A percentile compares a stretch with the other conserved stretches of the same genome.
These are phyloP conservation scores for Neofusicoccum parvum DNA, from an alignment of 2,329 filamentous ascomycete species.

Conservation along the genomic window DNA sequence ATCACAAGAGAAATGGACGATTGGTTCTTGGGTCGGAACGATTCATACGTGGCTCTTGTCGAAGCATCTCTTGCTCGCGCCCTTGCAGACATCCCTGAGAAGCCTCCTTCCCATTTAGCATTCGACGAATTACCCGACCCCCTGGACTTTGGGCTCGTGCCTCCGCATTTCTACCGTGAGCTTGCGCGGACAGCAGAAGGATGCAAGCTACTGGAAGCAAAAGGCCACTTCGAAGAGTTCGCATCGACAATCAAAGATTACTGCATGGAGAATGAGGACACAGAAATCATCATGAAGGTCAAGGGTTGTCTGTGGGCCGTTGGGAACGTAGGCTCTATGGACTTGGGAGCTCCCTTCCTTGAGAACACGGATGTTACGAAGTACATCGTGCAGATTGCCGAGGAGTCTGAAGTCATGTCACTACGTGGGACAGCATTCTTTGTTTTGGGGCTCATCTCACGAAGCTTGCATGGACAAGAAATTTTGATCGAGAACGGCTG, in stretches of 20 bases:
- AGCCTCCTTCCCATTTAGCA: constrained; percentile 50
- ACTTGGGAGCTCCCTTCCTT: constrained; percentile 90
- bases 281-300: constrained; percentile 85
- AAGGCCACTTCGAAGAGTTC: constrained; percentile 96
- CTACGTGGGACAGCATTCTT: constrained; percentile 96
- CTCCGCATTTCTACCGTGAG: constrained; percentile 97
- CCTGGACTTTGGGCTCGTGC: constrained; percentile 64
- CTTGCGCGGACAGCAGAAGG: constrained; percentile 90
- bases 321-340: constrained; percentile 97
- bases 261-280: constrained; percentile 80
- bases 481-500: constrained; percentile 88
- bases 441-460: constrained; percentile 86
- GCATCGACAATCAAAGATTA: constrained; percentile 84
- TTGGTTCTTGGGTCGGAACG: constrained; percentile 96
- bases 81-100: constrained; percentile 65
- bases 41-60: constrained; percentile 91
- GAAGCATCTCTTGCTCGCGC: constrained; percentile 92
- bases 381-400: constrained; percentile 85
- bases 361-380: constrained; percentile 87
- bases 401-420: constrained; percentile 85
- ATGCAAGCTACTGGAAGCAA: constrained; percentile 84
- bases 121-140: constrained; percentile 50
- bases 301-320: constrained; percentile 98
- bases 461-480: constrained; percentile 88
- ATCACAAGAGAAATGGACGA: constrained; percentile 99